Conservation (phyloP, 1,284 basidiomycete species). For the Malassezia dermatis region DNA sequence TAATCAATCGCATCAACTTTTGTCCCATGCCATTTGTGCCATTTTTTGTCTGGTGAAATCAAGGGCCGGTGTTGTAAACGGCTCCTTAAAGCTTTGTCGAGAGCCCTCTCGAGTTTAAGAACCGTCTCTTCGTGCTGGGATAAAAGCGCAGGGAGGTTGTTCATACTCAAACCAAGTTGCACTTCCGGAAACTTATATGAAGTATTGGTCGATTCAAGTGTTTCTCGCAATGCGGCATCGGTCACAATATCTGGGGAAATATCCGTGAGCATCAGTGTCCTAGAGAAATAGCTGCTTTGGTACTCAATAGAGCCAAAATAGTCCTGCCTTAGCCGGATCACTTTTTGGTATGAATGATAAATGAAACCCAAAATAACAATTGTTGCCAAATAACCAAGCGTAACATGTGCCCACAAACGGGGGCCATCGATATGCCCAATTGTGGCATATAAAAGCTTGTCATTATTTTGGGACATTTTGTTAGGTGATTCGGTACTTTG, state of each 20-base stretch:
- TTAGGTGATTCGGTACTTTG: background rate
- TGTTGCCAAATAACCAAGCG: slow-evolving; percentile 41
- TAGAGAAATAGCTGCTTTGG: slow-evolving; percentile 52
- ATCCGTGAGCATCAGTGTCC: slow-evolving; percentile 56
- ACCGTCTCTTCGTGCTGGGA: slow-evolving; percentile 79
- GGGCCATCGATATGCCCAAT: slow-evolving; percentile 36
- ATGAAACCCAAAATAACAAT: slow-evolving; percentile 34
- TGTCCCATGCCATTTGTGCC: slow-evolving; percentile 54
- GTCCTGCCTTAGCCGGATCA: slow-evolving; percentile 35
- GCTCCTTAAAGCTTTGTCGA: slow-evolving; percentile 53
- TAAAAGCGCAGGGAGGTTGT: slow-evolving; percentile 64
- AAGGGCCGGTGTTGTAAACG: background rate
- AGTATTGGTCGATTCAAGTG: slow-evolving; percentile 54
- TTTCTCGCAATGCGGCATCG: slow-evolving; percentile 56
- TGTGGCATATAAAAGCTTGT: slow-evolving; percentile 31
- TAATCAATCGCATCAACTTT: slow-evolving; percentile 50
- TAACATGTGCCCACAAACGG: slow-evolving; percentile 44
- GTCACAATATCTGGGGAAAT: slow-evolving; percentile 63
- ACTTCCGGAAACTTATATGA: slow-evolving; percentile 75
- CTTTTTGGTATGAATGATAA: slow-evolving; percentile 35
- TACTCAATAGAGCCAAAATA: slow-evolving; percentile 44
- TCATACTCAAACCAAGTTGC: slow-evolving; percentile 67
- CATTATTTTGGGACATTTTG: slow-evolving; percentile 6
- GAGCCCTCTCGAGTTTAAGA: slow-evolving; percentile 65
- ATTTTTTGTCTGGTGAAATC: slow-evolving; percentile 48